These are phyloP conservation scores for Sphaerostilbella broomeana DNA, from an alignment of 2,329 filamentous ascomycete species.

Conservation along the genomic window DNA sequence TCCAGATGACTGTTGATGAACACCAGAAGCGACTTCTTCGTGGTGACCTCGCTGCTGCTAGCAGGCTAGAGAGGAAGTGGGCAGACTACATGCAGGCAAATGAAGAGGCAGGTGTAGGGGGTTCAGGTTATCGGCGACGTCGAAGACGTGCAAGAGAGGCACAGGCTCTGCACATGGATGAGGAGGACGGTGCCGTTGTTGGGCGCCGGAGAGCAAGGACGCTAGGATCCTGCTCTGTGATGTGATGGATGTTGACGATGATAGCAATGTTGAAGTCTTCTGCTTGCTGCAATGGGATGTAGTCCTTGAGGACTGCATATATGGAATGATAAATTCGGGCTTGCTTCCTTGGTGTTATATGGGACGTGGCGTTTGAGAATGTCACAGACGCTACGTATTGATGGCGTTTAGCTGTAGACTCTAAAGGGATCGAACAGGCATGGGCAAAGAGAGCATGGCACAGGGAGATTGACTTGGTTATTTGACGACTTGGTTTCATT, in stretches of 20 bases:
- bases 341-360: too few species aligned
- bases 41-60: constrained; percentile 68
- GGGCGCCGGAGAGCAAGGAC: constrained; percentile 58
- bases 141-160: constrained; percentile 75
- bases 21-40: constrained; percentile 79
- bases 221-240: constrained; percentile 54
- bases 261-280: background rate
- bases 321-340: too few species aligned
- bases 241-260: constrained; percentile 41
- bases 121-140: constrained; percentile 60
- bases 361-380: too few species aligned
- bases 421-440: too few species aligned
- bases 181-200: constrained; percentile 61
- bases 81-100: constrained; percentile 88
- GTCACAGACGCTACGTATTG: too few species aligned
- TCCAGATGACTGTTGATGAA: constrained; percentile 91
- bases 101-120: constrained; percentile 70
- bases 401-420: too few species aligned
- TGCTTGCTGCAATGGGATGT: too few species aligned
- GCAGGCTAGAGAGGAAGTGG: constrained; percentile 83
- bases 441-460: too few species aligned
- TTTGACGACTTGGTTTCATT: too few species aligned
- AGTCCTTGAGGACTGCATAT: too few species aligned
- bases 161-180: constrained; percentile 70
- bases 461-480: too few species aligned